phyloP scores from a whole-genome alignment of 331 rosid species.

The Quercus tomentella region DNA sequence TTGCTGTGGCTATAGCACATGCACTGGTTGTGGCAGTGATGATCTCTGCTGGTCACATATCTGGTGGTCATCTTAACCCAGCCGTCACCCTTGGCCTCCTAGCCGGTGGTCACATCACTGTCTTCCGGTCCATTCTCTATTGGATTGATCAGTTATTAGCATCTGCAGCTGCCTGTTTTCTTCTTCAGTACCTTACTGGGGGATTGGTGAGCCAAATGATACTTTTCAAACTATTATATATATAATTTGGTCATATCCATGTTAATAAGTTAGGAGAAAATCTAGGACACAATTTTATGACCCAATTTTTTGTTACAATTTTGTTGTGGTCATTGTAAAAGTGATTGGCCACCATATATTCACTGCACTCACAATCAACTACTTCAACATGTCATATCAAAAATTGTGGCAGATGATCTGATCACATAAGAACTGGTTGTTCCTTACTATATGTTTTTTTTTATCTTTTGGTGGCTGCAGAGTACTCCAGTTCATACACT shows the following conservation, averaged over 20 bases:
- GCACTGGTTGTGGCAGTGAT: constrained; percentile 78
- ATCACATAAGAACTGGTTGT: no score
- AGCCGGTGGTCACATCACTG: constrained; percentile 69
- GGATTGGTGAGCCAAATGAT: constrained; percentile 43
- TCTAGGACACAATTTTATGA: no score
- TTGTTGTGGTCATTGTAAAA: no score
- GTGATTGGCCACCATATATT: no score
- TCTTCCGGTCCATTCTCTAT: constrained; percentile 65
- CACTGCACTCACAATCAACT: no score
- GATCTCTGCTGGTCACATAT: constrained; percentile 85
- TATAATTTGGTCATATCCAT: no score
- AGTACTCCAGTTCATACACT: constrained; percentile 61
- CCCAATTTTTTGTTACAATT: no score
- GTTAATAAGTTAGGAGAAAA: no score
- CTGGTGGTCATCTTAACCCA: constrained; percentile 93
- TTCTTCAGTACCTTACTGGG: constrained; percentile 60
- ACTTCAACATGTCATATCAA: rapidly evolving
- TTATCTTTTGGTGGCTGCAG: constrained; percentile 29
- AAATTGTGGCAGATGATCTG: no score
- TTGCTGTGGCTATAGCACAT: constrained; percentile 67
- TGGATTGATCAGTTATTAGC: constrained; percentile 86
- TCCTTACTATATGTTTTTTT: no score
- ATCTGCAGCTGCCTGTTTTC: constrained; percentile 52
- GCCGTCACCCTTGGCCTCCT: constrained; percentile 82
- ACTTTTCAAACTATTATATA: not conserved